Base-by-base conservation (phyloP, 108 stramenopile genomes). In the Nitzschia inconspicua region DNA sequence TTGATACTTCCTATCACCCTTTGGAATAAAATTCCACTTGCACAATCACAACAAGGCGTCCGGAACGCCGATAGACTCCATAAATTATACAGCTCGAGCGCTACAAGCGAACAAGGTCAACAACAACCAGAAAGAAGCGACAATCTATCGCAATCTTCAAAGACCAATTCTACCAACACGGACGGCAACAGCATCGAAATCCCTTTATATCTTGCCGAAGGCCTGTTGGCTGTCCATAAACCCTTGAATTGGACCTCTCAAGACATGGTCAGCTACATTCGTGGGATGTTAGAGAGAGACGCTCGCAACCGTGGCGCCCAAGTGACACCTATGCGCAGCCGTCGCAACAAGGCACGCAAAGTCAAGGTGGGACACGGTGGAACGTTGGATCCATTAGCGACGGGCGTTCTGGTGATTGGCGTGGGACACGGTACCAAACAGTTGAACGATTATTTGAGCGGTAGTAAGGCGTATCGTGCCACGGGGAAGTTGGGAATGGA, bases 341-440 rank as follows among this genome's bases (percentile, higher is more conserved):
- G 60, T 18, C 35, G 65, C 6, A 73, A 63, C 36, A 66, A 73
- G 32, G 57, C 36, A 11, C 63, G 71, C 47, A 60, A 31, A 13
- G 60, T 97, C 3, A 90, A 89, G 57, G 94, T 96, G 2, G 95
- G 97, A 3, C 95, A 96, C 63, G 97, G 97, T 9, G 97, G 97
- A 4, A 98, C 97, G 1, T 73, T 98, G 29, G 97, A 98, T 76
- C 97, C 97, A 14, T 47, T 96, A 27, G 97, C 97, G 3, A 83
- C 83, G 8, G 97, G 97, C 24, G 94, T 95, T 1, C 67, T 98
- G 6, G 97, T 98, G 11, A 41, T 96, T 32, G 97, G 97, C 2
- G 83, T 98, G 4, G 96, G 96, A 19, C 76, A 44, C 18, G 97
- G 94, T 9, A 61, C 68, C 13, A 53, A 54, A 23, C 3, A 54